Percentiles rank a stretch among this genome's conserved stretches.
These are phyloP conservation scores for Neophaeococcomyces mojaviensis DNA, from an alignment of 2,329 filamentous ascomycete genomes.

Conservation along the genomic window DNA sequence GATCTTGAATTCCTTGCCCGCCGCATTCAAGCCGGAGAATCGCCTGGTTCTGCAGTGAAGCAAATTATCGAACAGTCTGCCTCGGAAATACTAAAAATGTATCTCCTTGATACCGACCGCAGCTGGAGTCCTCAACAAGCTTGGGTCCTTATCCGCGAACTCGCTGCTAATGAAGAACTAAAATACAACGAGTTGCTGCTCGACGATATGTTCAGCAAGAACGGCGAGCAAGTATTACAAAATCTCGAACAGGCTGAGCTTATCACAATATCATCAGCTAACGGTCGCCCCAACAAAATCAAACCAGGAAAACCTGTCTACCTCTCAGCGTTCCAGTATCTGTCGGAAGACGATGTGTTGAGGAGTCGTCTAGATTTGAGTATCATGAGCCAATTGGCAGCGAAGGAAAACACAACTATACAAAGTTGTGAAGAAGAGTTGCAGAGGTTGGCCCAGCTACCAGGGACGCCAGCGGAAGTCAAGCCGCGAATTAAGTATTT, in stretches of 20 bases:
- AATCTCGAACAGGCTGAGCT: constrained; percentile 79
- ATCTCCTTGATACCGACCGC: constrained; percentile 58
- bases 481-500: constrained; percentile 62
- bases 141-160: constrained; percentile 75
- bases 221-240: constrained; percentile 68
- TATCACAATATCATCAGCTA: constrained; percentile 64
- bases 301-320: constrained; percentile 80
- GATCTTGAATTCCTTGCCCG: constrained; percentile 93
- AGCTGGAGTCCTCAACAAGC: constrained; percentile 80
- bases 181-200: constrained; percentile 82
- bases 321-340: constrained; percentile 67
- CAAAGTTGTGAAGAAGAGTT: constrained; percentile 75
- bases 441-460: constrained; percentile 59
- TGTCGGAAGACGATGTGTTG: constrained; percentile 66
- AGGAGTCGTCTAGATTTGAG: constrained; percentile 65
- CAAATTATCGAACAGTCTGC: constrained; percentile 87
- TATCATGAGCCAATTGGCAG: constrained; percentile 60
- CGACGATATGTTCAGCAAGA: constrained; percentile 63
- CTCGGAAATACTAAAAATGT: constrained; percentile 89
- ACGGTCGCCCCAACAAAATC: constrained; percentile 71
- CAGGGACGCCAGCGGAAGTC: constrained; percentile 62
- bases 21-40: constrained; percentile 78
- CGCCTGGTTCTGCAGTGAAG: constrained; percentile 67
- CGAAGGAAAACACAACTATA: constrained; percentile 65
- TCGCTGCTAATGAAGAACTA: constrained; percentile 58